Percentiles rank a stretch among this genome's conserved stretches.
Evolutionary conservation across 768 basidiomycete genomes (phyloP).

Genomic region (Nevesoporus exiguus): DNA sequence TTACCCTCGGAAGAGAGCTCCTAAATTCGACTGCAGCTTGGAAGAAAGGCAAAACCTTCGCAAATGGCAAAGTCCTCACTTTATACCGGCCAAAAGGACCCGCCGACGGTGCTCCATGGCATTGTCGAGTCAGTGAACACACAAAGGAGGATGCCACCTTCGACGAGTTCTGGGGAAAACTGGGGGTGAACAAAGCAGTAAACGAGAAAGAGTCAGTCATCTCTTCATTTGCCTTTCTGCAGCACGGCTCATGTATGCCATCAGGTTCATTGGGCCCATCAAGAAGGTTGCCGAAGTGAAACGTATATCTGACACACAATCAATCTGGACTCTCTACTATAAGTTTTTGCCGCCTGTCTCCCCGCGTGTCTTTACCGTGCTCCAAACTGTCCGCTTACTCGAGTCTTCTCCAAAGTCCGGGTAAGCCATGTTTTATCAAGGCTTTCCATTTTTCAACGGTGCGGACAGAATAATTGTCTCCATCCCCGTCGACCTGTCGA

Average conservation of each 20-base stretch:
- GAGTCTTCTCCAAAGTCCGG: conserved; percentile 52
- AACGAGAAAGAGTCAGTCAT: conserved; percentile 63
- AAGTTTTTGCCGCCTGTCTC: conserved; percentile 68
- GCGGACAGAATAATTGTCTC: conserved; percentile 43
- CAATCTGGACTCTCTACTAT: conserved; percentile 72
- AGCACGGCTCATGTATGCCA: neutral
- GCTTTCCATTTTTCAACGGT: neutral
- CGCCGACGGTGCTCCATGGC: conserved; percentile 61
- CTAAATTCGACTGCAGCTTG: conserved; percentile 56
- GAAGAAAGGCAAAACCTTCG: conserved; percentile 65
- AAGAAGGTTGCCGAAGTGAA: conserved; percentile 62
- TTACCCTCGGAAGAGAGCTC: conserved; percentile 51
- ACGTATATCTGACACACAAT: conserved; percentile 57
- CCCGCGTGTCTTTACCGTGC: conserved; percentile 71
- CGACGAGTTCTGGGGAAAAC: conserved; percentile 67
- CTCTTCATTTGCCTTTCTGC: neutral
- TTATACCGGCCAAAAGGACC: conserved; percentile 48
- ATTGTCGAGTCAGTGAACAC: conserved; percentile 67
- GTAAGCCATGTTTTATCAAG: conserved; percentile 36
- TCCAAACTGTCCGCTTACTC: conserved; percentile 58
- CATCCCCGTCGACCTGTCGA: conserved; percentile 63
- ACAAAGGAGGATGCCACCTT: conserved; percentile 63
- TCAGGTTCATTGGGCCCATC: conserved; percentile 64
- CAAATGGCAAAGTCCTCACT: conserved; percentile 54
- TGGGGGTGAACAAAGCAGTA: conserved; percentile 61